A percentile compares a stretch with the other conserved stretches of the same genome.
Evolutionary conservation across 2,329 filamentous ascomycete species (phyloP).

Genomic region (Elsinoe batatas): DNA sequence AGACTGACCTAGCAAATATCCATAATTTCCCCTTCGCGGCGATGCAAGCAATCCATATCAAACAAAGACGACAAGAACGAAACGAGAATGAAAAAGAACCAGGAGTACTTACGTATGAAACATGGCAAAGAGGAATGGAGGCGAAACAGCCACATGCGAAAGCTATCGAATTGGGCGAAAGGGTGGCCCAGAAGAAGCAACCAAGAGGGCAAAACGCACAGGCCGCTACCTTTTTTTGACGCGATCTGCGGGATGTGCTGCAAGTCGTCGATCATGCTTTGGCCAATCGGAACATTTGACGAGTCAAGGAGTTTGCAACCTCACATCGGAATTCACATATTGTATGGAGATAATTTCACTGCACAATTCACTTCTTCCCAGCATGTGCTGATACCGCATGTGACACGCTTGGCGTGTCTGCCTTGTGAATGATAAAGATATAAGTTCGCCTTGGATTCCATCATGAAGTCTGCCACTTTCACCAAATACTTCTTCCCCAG

Average conservation of each 20-base stretch:
- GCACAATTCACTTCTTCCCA: not conserved
- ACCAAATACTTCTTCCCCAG: constrained; percentile 13
- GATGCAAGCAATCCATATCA: not conserved
- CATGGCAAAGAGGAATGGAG: constrained; percentile 6
- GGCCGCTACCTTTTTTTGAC: not conserved
- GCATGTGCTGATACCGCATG: not conserved
- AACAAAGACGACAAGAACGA: not conserved
- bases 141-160: not conserved
- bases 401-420: constrained; percentile 6
- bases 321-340: not conserved
- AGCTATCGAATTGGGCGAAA: constrained; percentile 2
- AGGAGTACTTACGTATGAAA: constrained; percentile 3
- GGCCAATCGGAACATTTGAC: constrained; percentile 4
- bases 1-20: not conserved
- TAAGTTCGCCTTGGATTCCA: not conserved
- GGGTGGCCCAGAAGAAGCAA: not conserved
- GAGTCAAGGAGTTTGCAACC: not conserved
- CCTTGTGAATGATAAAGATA: not conserved
- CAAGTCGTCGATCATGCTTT: constrained; percentile 1
- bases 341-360: not conserved
- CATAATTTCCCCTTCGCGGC: not conserved
- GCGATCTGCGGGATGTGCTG: not conserved
- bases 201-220: not conserved
- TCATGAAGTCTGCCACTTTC: not conserved
- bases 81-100: not conserved